These are phyloP conservation scores for Fusarium torulosum DNA, from an alignment of 2,329 filamentous ascomycete species.

Conservation along the genomic window DNA sequence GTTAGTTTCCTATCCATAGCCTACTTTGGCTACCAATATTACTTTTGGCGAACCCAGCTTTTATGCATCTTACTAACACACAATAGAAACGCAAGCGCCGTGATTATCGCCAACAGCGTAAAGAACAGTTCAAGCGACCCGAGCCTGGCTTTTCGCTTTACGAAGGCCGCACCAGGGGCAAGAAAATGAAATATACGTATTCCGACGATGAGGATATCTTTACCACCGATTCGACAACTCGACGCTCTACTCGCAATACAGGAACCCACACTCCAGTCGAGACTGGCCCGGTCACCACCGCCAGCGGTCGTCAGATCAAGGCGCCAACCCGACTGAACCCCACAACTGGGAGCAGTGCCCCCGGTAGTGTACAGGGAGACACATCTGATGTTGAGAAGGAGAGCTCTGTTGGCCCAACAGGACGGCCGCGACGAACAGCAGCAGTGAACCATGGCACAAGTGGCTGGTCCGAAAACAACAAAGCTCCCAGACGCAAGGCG, in stretches of 20 bases:
- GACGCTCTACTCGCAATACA: constrained; percentile 81
- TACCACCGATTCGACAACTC: constrained; percentile 71
- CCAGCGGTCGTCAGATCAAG: constrained; percentile 87
- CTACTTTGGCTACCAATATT: neutral
- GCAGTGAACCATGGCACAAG: constrained; percentile 64
- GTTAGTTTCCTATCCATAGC: constrained; percentile 60
- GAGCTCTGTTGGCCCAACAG: constrained; percentile 58
- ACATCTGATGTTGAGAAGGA: constrained; percentile 57
- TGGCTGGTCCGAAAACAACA: constrained; percentile 56
- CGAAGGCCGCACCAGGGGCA: constrained; percentile 94
- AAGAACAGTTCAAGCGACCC: constrained; percentile 87
- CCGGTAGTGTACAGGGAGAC: constrained; percentile 62
- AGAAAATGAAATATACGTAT: constrained; percentile 96
- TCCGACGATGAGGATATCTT: constrained; percentile 87
- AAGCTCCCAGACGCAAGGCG: constrained; percentile 54
- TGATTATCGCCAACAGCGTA: constrained; percentile 88
- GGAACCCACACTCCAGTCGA: constrained; percentile 80
- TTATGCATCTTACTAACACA: constrained; percentile 32
- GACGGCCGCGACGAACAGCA: constrained; percentile 64
- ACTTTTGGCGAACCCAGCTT: neutral
- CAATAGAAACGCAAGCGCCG: constrained; percentile 87
- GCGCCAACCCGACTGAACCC: constrained; percentile 75
- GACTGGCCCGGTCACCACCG: constrained; percentile 74
- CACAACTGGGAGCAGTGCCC: constrained; percentile 64
- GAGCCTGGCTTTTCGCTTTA: constrained; percentile 94